These are phyloP conservation scores for Phytophthora megakarya DNA, from an alignment of 352 stramenopile genomes.

Conservation along the genomic window DNA sequence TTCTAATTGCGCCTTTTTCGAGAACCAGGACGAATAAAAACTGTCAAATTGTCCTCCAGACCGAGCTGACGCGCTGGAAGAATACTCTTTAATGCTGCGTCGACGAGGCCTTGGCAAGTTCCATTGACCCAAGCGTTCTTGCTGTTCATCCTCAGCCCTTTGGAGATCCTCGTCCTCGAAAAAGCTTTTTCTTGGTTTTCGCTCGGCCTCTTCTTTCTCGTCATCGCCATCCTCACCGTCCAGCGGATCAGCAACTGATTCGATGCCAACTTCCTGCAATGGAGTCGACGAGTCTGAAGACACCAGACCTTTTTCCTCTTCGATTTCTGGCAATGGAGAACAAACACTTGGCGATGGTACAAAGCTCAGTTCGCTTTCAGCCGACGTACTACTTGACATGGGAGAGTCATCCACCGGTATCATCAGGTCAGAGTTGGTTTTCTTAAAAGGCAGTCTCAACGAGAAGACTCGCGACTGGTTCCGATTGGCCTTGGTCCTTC, in stretches of 20 bases:
- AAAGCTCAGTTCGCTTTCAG: constrained; percentile 33
- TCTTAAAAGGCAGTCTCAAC: constrained; percentile 61
- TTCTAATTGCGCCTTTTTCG: constrained; percentile 55
- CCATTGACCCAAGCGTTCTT: constrained; percentile 77
- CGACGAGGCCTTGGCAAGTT: constrained; percentile 57
- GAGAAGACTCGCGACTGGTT: constrained; percentile 46
- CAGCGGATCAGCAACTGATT: constrained; percentile 25
- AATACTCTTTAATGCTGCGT: constrained; percentile 46
- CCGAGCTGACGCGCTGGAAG: constrained; percentile 46
- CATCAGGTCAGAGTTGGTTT: constrained; percentile 25
- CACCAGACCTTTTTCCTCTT: constrained; percentile 21
- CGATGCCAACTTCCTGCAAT: constrained; percentile 4
- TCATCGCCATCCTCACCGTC: constrained; percentile 56
- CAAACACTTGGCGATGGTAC: constrained; percentile 30
- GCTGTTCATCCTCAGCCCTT: constrained; percentile 50
- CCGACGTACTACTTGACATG: constrained; percentile 33
- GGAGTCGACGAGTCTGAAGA: constrained; percentile 9
- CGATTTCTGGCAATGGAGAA: constrained; percentile 31
- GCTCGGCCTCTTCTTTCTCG: constrained; percentile 45
- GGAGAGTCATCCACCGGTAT: constrained; percentile 26
- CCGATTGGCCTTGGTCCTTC: constrained; percentile 26
- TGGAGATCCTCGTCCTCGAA: constrained; percentile 41
- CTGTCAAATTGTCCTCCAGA: constrained; percentile 62
- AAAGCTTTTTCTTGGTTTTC: constrained; percentile 31
- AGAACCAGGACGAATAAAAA: constrained; percentile 81